Evolutionary conservation across 164 flowering plant genomes (phyloP), one percentile per base, ranked within the genome.

Genomic region (Chimonanthus salicifolius): DNA sequence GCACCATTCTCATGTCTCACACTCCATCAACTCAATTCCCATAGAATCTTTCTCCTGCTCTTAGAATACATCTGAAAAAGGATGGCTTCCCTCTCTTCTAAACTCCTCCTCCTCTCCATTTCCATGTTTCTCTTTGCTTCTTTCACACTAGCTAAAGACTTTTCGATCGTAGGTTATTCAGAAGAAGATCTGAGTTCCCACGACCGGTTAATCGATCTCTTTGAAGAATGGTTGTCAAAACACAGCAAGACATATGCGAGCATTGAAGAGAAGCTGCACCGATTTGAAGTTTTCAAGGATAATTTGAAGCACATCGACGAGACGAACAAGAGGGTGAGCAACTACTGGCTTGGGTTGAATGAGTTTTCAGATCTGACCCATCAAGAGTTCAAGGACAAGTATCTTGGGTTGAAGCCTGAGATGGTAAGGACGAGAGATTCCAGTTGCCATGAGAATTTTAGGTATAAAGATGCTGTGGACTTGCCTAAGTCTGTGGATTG

Each of bases 281-380:
- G 91, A 75, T 92, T 92, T 65, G 90, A 89, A 78, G 74, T 92
- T 49, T 92, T 92, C 74, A 86, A 84, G 83, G 97, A 89, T 16
- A 92, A 92, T 47, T 74, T 92, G 82, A 76, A 82, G 77, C 92
- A 88, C 69, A 88, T 92, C 33, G 94, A 92, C 50, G 88, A 87
- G 80, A 85, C 83, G 7, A 92, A 92, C 73, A 86, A 86, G 85
- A 78, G 74, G 76, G 78, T 76, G 33, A 80, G 62, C 44, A 90
- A 74, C 80, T 92, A 90, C 72, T 90, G 97, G 94, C 92, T 92
- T 58, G 92, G 90, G n/a, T 67, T 92, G 74, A 92, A 87, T 72
- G 90, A 83, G 80, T 92, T 92, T 74, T 89, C 94, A 2, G 97
- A 92, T 69, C 64, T 90, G 84, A 90, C 80, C 80, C 90, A 90